Conservation (phyloP, 2,329 filamentous ascomycete species). For the Setomelanomma holmii region DNA sequence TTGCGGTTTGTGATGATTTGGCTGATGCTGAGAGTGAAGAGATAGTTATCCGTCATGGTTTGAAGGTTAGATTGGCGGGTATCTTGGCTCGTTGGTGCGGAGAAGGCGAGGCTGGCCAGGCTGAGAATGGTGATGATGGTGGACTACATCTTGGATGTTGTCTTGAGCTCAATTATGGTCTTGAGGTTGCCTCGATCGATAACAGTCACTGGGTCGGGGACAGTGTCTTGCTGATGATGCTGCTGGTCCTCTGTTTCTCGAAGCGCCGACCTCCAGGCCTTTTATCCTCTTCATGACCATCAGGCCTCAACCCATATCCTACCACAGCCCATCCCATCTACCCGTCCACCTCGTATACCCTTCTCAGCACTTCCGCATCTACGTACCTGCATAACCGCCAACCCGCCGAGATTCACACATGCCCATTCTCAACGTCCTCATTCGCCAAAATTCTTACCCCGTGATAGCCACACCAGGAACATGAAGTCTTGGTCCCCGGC, state of each 20-base stretch:
- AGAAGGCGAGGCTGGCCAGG: slow-evolving; percentile 2
- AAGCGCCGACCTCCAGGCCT: neutral
- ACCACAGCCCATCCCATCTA: neutral
- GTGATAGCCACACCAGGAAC: neutral
- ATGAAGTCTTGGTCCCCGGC: neutral
- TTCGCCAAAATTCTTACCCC: neutral
- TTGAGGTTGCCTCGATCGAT: too few species aligned
- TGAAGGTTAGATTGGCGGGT: slow-evolving; percentile 8
- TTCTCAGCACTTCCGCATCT: neutral
- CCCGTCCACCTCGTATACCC: neutral
- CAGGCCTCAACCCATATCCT: too few species aligned
- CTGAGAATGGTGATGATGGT: neutral
- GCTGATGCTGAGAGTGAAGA: slow-evolving; percentile 55
- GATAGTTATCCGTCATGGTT: slow-evolving; percentile 53
- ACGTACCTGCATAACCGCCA: neutral
- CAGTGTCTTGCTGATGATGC: too few species aligned
- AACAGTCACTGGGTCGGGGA: too few species aligned
- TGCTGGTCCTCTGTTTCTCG: neutral
- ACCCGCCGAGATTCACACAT: neutral
- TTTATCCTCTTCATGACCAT: neutral
- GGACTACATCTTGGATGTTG: neutral
- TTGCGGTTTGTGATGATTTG: slow-evolving; percentile 54
- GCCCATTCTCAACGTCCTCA: neutral
- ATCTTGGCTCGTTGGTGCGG: neutral
- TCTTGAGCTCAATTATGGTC: neutral